A percentile compares a stretch with the other conserved stretches of the same genome.
Conservation (phyloP, 1,284 basidiomycete genomes). For the Chalciporus sp. region DNA sequence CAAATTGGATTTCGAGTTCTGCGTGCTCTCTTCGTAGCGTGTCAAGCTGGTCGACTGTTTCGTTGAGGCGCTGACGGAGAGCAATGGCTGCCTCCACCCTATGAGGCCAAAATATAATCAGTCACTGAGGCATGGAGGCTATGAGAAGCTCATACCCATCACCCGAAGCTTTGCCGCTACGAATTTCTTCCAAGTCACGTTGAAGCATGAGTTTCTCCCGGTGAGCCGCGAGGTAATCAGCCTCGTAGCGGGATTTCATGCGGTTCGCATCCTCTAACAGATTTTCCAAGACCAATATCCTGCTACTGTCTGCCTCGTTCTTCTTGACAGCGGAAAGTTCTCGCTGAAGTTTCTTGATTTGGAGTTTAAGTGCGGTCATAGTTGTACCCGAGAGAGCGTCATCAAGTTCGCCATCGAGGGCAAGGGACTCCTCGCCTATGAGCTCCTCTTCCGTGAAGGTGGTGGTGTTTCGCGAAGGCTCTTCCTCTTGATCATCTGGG, state of each 20-base stretch:
- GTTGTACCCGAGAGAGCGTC: constrained; percentile 84
- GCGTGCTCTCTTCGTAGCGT: constrained; percentile 65
- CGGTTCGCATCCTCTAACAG: constrained; percentile 88
- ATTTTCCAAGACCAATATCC: constrained; percentile 84
- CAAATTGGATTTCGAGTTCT: constrained; percentile 74
- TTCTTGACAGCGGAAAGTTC: constrained; percentile 77
- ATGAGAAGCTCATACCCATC: constrained; percentile 64
- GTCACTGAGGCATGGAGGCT: constrained; percentile 5
- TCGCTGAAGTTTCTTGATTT: constrained; percentile 80
- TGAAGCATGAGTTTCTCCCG: constrained; percentile 82
- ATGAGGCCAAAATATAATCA: constrained; percentile 7
- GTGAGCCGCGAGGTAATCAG: constrained; percentile 85
- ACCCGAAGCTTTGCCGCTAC: constrained; percentile 80
- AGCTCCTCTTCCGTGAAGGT: constrained; percentile 48
- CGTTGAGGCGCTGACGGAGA: constrained; percentile 83
- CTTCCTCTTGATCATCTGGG: constrained; percentile 16
- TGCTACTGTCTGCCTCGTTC: constrained; percentile 75
- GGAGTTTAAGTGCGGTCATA: constrained; percentile 88
- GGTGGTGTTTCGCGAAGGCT: constrained; percentile 26
- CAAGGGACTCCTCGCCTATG: constrained; percentile 48
- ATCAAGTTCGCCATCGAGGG: constrained; percentile 84
- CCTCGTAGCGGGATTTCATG: constrained; percentile 88
- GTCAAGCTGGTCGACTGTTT: constrained; percentile 85
- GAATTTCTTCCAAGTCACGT: constrained; percentile 85
- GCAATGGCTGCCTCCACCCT: constrained; percentile 88